phyloP scores from a whole-genome alignment of 805 yeast species.

The Saturnispora galanensis region DNA sequence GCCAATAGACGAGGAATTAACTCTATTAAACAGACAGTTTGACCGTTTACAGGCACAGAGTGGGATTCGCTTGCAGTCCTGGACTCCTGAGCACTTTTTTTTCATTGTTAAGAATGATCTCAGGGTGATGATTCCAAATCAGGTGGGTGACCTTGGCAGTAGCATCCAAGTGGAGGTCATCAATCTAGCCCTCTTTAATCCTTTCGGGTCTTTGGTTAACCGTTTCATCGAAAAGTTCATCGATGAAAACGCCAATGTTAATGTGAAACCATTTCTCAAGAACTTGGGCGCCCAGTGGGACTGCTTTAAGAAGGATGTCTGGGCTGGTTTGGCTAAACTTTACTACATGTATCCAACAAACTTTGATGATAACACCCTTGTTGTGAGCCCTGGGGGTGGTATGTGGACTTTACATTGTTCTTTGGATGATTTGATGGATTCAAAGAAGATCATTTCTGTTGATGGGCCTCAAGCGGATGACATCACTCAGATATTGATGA shows the following conservation, averaged over 20 bases:
- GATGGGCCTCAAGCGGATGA: background rate
- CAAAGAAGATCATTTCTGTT: background rate
- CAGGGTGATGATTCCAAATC: background rate
- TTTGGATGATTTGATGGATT: constrained; percentile 4
- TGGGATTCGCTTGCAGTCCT: background rate
- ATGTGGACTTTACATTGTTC: background rate
- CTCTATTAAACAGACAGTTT: constrained; percentile 10
- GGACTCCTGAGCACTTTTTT: background rate
- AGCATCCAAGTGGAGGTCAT: background rate
- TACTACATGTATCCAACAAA: constrained; percentile 4
- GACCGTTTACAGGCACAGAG: background rate
- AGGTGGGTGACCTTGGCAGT: no score
- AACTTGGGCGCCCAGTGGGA: constrained; percentile 5
- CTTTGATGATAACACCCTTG: background rate
- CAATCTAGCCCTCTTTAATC: background rate
- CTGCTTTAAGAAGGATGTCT: background rate
- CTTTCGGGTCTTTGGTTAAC: constrained; percentile 4
- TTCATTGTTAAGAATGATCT: constrained; percentile 1
- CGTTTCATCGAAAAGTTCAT: background rate
- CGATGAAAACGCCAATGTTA: background rate
- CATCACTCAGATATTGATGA: no score
- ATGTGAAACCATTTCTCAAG: background rate
- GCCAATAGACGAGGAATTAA: constrained; percentile 16
- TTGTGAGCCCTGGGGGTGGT: constrained; percentile 1
- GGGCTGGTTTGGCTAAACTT: constrained; percentile 10